Percentiles rank a stretch among this genome's conserved stretches.
These are phyloP conservation scores for Setaria italica DNA, from an alignment of 202 grass and related monocot genomes.

Conservation along the genomic window DNA sequence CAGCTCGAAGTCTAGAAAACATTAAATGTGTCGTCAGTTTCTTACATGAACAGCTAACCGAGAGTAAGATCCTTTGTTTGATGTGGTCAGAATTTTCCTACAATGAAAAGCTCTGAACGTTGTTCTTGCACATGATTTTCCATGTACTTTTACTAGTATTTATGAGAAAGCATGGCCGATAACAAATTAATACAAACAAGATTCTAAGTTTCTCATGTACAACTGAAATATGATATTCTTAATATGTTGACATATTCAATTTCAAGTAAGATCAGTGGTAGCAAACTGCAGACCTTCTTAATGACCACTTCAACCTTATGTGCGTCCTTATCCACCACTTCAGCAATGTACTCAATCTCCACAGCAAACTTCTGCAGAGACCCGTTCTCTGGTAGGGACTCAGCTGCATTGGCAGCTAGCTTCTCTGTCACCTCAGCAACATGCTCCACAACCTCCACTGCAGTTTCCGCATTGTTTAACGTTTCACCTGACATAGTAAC, in stretches of 20 bases:
- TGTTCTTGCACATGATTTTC: neutral
- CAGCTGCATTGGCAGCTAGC: slow-evolving; percentile 52
- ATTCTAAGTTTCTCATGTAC: neutral
- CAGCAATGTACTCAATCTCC: slow-evolving; percentile 69
- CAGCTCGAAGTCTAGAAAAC: neutral
- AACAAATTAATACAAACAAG: neutral
- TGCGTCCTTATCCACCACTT: slow-evolving; percentile 71
- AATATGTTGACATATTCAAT: neutral
- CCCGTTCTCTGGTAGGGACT: slow-evolving; percentile 52
- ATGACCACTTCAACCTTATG: slow-evolving; percentile 60
- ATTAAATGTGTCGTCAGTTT: neutral
- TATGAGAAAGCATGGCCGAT: neutral
- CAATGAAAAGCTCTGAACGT: neutral
- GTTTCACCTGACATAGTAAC: slow-evolving; percentile 52
- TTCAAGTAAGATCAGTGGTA: slow-evolving; percentile 10
- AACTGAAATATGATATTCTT: neutral
- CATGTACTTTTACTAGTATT: neutral
- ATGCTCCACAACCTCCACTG: slow-evolving; percentile 64
- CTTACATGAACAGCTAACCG: neutral
- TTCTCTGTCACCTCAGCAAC: slow-evolving; percentile 66
- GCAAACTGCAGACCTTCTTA: slow-evolving; percentile 57
- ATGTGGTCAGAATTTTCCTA: slow-evolving; percentile 2
- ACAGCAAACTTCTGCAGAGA: slow-evolving; percentile 49
- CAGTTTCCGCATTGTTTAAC: slow-evolving; percentile 51
- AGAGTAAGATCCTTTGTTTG: neutral